These are phyloP conservation scores for Ensete ventricosum DNA, from an alignment of 176 grass and related monocot species.

Conservation along the genomic window DNA sequence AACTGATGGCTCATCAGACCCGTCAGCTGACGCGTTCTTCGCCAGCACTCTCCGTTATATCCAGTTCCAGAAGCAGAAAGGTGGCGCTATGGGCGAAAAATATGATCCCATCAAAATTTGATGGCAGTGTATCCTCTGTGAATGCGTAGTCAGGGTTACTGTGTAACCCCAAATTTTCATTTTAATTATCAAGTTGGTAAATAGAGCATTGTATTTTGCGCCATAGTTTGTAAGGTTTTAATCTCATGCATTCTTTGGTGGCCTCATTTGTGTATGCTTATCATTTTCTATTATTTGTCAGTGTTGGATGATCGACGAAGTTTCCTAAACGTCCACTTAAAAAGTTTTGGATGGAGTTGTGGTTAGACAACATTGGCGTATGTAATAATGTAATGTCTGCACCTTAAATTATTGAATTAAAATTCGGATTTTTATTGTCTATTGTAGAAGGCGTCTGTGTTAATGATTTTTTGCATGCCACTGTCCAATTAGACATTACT, in stretches of 20 bases:
- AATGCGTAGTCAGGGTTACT: background rate
- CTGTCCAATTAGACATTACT: no score
- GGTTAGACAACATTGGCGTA: background rate
- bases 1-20: conserved; percentile 43
- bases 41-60: conserved; percentile 84
- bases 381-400: background rate
- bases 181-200: background rate
- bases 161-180: background rate
- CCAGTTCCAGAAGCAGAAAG: conserved; percentile 96
- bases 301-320: background rate
- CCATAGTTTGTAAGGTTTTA: background rate
- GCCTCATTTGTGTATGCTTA: background rate
- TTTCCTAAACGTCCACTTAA: background rate
- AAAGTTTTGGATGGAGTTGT: background rate
- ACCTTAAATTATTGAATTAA: no score
- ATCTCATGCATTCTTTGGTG: conserved; percentile 7
- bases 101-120: conserved; percentile 77
- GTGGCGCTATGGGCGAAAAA: conserved; percentile 71
- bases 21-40: conserved; percentile 74
- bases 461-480: no score
- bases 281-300: background rate
- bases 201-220: conserved; percentile 4
- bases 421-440: no score
- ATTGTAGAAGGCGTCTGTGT: no score
- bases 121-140: background rate